Evolutionary conservation across 2,329 filamentous ascomycete species (phyloP).

Genomic region (Pseudogymnoascus sp.): DNA sequence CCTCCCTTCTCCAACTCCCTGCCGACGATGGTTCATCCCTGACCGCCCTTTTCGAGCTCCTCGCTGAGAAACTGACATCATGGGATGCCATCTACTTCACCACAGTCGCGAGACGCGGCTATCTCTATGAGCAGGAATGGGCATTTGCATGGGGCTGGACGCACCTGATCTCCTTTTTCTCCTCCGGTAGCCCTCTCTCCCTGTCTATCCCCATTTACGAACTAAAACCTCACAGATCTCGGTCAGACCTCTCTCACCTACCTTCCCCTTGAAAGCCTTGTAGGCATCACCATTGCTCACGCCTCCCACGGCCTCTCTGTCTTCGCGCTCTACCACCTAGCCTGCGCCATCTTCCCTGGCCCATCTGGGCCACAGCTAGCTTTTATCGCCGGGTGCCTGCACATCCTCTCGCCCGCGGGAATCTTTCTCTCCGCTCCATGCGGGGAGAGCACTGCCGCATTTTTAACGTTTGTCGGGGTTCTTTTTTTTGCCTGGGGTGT

Average conservation of each 20-base stretch:
- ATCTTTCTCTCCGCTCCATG: constrained; percentile 86
- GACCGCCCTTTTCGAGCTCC: constrained; percentile 15
- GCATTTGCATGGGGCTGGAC: constrained; percentile 60
- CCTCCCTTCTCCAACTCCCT: constrained; percentile 40
- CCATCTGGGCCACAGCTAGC: constrained; percentile 40
- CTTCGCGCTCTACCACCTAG: constrained; percentile 62
- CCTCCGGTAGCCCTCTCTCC: constrained; percentile 18
- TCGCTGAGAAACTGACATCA: constrained; percentile 49
- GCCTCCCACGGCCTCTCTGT: constrained; percentile 70
- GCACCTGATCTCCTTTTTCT: constrained; percentile 30
- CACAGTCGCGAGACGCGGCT: constrained; percentile 53
- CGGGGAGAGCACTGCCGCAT: constrained; percentile 70
- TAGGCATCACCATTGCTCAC: constrained; percentile 63
- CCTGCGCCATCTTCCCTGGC: constrained; percentile 45
- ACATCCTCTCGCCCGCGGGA: constrained; percentile 80
- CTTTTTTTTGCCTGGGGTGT: constrained; percentile 50
- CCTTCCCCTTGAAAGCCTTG: constrained; percentile 37
- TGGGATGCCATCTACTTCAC: constrained; percentile 81
- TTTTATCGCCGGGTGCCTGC: constrained; percentile 63
- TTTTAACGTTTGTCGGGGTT: constrained; percentile 68
- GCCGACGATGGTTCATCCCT: background rate
- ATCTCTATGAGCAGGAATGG: constrained; percentile 77
- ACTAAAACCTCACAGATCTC: background rate
- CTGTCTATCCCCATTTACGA: background rate
- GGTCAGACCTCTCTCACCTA: background rate